phyloP scores from a whole-genome alignment of 495 filamentous ascomycete genomes.

The Coniosporium apollinis region DNA sequence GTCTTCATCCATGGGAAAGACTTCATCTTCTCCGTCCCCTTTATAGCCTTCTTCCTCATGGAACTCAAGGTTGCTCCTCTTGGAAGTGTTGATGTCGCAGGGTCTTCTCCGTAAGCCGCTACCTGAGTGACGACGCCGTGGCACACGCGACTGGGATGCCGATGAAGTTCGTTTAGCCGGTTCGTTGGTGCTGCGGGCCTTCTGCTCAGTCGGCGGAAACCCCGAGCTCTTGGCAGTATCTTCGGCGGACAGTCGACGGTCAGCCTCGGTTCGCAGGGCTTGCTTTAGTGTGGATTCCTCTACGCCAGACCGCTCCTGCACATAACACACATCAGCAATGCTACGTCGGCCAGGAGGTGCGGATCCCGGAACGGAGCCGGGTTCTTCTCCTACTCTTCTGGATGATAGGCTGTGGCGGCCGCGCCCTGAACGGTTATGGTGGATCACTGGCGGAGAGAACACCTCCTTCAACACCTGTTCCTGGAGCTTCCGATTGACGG shows the following conservation, averaged over 20 bases:
- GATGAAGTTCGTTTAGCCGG: too few relatives aligned
- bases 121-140: slow-evolving; percentile 57
- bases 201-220: slow-evolving; percentile 1
- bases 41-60: slow-evolving; percentile 78
- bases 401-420: slow-evolving; percentile 34
- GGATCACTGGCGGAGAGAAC: slow-evolving; percentile 69
- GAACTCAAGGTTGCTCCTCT: slow-evolving; percentile 57
- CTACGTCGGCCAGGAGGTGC: slow-evolving; percentile 14
- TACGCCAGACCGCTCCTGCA: slow-evolving; percentile 3
- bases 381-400: slow-evolving; percentile 6
- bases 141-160: slow-evolving; percentile 6
- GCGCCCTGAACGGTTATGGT: slow-evolving; percentile 42
- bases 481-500: slow-evolving; percentile 70
- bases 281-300: slow-evolving; percentile 1
- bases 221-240: slow-evolving; percentile 10
- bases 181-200: too few relatives aligned
- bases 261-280: slow-evolving; percentile 5
- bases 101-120: slow-evolving; percentile 57
- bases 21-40: slow-evolving; percentile 57
- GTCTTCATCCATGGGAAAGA: slow-evolving; percentile 60
- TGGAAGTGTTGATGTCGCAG: slow-evolving; percentile 40
- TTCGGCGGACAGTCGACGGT: slow-evolving; percentile 2
- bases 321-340: slow-evolving; percentile 24
- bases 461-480: slow-evolving; percentile 92
- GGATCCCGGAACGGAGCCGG: slow-evolving; percentile 9